Percentiles rank a stretch among this genome's conserved stretches.
phyloP scores from a whole-genome alignment of 2,329 filamentous ascomycete genomes.

The Pyrenophora teres region DNA sequence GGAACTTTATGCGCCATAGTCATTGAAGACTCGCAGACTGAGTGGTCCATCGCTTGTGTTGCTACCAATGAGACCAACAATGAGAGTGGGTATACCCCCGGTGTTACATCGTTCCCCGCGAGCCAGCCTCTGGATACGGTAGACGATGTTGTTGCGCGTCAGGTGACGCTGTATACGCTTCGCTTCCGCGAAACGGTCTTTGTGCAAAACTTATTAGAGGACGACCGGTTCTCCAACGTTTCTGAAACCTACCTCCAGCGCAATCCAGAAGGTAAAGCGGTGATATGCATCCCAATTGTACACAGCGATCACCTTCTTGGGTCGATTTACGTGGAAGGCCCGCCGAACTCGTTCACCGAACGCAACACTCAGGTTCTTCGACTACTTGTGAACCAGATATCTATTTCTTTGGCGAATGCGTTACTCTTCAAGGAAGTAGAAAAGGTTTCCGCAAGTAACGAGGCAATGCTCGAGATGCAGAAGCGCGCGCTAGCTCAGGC shows the following conservation, averaged over 20 bases:
- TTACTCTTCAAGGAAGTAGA: conserved; percentile 70
- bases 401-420: conserved; percentile 67
- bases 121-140: conserved; percentile 66
- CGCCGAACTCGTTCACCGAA: conserved; percentile 77
- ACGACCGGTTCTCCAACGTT: conserved; percentile 79
- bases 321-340: conserved; percentile 77
- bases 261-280: conserved; percentile 72
- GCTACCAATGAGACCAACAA: conserved; percentile 65
- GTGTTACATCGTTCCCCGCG: conserved; percentile 68
- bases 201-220: conserved; percentile 71
- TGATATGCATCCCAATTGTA: conserved; percentile 79
- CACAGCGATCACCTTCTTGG: conserved; percentile 75
- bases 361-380: conserved; percentile 61
- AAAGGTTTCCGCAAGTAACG: conserved; percentile 77
- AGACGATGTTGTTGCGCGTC: conserved; percentile 72
- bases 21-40: conserved; percentile 67
- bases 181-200: conserved; percentile 78
- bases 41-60: conserved; percentile 75
- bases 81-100: conserved; percentile 39
- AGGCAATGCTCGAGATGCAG: conserved; percentile 77
- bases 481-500: conserved; percentile 75
- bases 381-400: conserved; percentile 77
- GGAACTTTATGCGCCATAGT: conserved; percentile 75
- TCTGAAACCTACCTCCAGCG: conserved; percentile 69
- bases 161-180: conserved; percentile 76